Base-by-base conservation (phyloP, 192 early-diverging fungal genomes). In the Chytriomyces sp. region DNA sequence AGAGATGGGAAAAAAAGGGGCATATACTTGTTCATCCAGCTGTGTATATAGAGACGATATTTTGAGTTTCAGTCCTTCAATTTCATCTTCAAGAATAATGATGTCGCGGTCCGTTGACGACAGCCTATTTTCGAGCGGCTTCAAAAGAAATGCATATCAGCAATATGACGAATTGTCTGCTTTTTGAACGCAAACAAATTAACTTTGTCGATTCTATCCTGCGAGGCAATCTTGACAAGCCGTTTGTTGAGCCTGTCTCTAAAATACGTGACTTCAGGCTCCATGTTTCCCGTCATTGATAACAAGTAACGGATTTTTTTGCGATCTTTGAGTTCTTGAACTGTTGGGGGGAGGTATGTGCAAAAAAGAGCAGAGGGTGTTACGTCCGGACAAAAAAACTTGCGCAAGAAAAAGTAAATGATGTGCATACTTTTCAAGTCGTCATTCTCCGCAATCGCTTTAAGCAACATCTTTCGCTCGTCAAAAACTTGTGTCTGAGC, bases 281-380 rank as follows among this genome's bases (percentile, higher is more conserved):
- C 86, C 5, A 68, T 64, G 23, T 64, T 44, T 11, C 69, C 68
- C 7, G 64, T 69, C 28, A 83, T 50, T 3, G 84, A 83, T 5
- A 89, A 76, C 28, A 89, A 69, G 70, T 85, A 89, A 24, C 85
- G 80, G n/a, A 88, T 88, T 75, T 89, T 89, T 69, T 88, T 87
- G n/a, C 88, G 70, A 66, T 89, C 88, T 50, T 86, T 85, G 46
- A 89, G 82, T 73, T 89, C 88, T 76, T 87, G 88, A 48, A 89
- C 88, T 88, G 75, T n/a, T 74, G 4, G 11, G 28, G 61, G 16
- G 61, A 69, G 63, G 16, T 69, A 23, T 20, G 35, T 35, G 35
- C 35, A 35, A 35, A 35, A 35, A 35, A 35, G 35, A 35, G 35
- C 35, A 35, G 35, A 4, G 35, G 35, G 35, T 35, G 28, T 35